Percentiles rank a stretch among this genome's conserved stretches.
Evolutionary conservation across 2,329 filamentous ascomycete genomes (phyloP).

Genomic region (Ophiostoma pallidulum): DNA sequence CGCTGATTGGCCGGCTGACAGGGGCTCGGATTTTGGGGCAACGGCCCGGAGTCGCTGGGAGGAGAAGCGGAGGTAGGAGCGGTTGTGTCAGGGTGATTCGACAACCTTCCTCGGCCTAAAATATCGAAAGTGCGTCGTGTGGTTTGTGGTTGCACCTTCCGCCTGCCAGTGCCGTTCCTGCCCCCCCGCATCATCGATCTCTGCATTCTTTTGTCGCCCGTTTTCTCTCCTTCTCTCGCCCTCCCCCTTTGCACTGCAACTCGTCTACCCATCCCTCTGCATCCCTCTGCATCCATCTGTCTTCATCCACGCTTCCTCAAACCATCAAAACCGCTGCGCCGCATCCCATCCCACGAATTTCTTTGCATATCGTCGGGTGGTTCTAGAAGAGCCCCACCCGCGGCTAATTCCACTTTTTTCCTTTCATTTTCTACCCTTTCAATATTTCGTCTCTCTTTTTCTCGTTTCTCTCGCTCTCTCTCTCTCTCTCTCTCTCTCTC

Average conservation of each 20-base stretch:
- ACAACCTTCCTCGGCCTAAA: conserved; percentile 4
- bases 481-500: not conserved
- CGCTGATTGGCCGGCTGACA: conserved; percentile 1
- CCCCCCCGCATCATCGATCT: not conserved
- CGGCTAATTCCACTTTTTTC: conserved; percentile 10
- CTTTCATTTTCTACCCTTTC: conserved; percentile 5
- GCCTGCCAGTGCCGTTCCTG: conserved; percentile 1
- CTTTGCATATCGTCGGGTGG: conserved; percentile 4
- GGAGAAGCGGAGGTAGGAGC: not conserved
- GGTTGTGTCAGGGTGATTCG: conserved; percentile 1
- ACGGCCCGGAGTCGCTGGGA: not conserved
- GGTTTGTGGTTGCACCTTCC: conserved; percentile 7
- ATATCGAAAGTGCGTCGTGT: conserved; percentile 7
- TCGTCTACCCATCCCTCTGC: conserved; percentile 1
- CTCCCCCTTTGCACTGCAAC: not conserved
- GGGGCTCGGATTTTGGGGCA: not conserved
- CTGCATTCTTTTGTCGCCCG: conserved; percentile 6
- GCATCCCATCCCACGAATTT: not conserved
- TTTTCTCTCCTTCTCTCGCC: not conserved
- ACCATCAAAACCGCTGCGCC: not conserved
- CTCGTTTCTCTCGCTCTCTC: not conserved
- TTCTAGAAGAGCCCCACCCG: conserved; percentile 1
- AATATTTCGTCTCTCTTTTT: conserved; percentile 11
- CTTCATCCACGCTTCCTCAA: not conserved
- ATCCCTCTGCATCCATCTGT: not conserved